A percentile compares a stretch with the other conserved stretches of the same genome.
Evolutionary conservation across 2,329 filamentous ascomycete genomes (phyloP).

Genomic region (Parastagonospora nodorum): DNA sequence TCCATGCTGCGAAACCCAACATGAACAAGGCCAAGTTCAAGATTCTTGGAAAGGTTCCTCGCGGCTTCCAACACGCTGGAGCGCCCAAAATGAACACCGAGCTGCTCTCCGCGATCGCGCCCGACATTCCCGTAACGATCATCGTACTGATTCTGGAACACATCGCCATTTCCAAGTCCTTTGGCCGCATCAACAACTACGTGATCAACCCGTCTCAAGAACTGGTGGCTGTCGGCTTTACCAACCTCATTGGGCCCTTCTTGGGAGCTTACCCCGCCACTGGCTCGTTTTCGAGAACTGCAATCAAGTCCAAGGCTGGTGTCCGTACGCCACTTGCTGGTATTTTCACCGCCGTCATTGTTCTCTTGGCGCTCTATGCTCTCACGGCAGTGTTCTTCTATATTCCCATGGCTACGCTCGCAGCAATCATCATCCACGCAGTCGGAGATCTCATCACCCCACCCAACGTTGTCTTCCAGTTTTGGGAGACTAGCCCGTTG

Average conservation of each 20-base stretch:
- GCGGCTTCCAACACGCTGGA: conserved; percentile 78
- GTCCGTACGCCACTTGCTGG: conserved; percentile 90
- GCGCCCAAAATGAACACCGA: conserved; percentile 70
- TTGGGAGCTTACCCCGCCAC: conserved; percentile 89
- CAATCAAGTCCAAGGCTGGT: conserved; percentile 96
- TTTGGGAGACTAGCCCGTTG: conserved; percentile 89
- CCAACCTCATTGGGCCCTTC: conserved; percentile 89
- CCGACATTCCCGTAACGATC: conserved; percentile 79
- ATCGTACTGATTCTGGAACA: conserved; percentile 97
- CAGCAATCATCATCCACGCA: conserved; percentile 93
- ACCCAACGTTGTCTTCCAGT: conserved; percentile 89
- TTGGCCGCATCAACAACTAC: conserved; percentile 95
- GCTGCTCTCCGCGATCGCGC: conserved; percentile 71
- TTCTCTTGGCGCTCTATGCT: conserved; percentile 88
- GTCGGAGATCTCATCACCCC: conserved; percentile 91
- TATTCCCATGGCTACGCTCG: conserved; percentile 79
- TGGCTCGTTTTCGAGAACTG: conserved; percentile 93
- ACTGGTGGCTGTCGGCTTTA: conserved; percentile 88
- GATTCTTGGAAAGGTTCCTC: conserved; percentile 52
- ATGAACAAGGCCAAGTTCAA: conserved; percentile 67
- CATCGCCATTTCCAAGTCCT: conserved; percentile 96
- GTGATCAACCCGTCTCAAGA: conserved; percentile 95
- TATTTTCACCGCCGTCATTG: conserved; percentile 82
- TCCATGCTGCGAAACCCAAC: conserved; percentile 53
- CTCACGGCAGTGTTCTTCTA: conserved; percentile 90